phyloP scores from a whole-genome alignment of 23 red algal genomes.

The Pyropia haitanensis region DNA sequence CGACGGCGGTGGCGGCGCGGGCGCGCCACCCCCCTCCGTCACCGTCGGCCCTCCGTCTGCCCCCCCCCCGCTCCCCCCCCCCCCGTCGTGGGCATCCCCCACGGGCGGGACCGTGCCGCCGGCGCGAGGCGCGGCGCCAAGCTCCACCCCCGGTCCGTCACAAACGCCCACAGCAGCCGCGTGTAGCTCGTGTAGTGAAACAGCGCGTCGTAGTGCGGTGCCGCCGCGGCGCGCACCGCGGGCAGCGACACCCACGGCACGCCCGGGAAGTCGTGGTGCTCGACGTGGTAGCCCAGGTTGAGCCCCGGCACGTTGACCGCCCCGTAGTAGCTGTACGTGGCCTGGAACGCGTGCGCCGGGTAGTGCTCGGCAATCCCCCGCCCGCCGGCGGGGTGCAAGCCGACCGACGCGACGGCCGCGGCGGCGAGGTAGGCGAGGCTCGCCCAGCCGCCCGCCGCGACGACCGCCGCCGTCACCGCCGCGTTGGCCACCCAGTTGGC shows the following conservation, averaged over 20 bases:
- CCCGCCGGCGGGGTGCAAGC: constrained; percentile 31
- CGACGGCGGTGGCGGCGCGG: too few species aligned
- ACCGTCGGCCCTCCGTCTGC: too few species aligned
- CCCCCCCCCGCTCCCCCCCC: too few species aligned
- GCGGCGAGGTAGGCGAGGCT: constrained; percentile 8
- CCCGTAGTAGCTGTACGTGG: constrained; percentile 47
- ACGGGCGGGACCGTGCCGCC: too few species aligned
- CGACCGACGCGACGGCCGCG: constrained; percentile 17
- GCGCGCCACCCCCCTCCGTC: too few species aligned
- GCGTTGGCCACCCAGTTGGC: constrained; percentile 4
- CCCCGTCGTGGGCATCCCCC: too few species aligned
- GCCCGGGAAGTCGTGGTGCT: constrained; percentile 43
- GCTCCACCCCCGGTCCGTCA: constrained; percentile 26
- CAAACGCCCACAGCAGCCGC: constrained; percentile 24
- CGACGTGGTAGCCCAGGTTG: constrained; percentile 42
- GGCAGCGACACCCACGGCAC: constrained; percentile 31
- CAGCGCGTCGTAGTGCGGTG: constrained; percentile 33
- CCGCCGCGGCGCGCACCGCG: constrained; percentile 8
- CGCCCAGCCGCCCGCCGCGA: constrained; percentile 1
- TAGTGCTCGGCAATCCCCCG: constrained; percentile 51
- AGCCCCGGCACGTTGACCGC: constrained; percentile 19
- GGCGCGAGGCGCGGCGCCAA: neutral
- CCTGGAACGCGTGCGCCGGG: constrained; percentile 24
- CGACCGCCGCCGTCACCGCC: neutral
- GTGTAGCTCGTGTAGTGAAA: constrained; percentile 19